Conservation (phyloP, 495 filamentous ascomycete species). For the Cudoniella acicularis region DNA sequence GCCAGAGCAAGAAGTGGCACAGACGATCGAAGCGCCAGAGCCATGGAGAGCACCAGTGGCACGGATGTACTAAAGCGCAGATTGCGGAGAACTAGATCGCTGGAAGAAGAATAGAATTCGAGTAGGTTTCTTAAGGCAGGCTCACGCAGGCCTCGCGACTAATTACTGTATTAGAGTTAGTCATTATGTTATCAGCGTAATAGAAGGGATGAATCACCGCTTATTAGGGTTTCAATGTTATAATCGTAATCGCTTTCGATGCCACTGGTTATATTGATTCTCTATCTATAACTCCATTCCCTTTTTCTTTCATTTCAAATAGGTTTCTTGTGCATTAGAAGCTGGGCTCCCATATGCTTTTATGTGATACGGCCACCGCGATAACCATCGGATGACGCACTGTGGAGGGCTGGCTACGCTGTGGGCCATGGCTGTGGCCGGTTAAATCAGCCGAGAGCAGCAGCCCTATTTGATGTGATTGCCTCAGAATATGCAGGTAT, state of each 20-base stretch:
- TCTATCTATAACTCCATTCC: too few species aligned
- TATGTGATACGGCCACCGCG: too few species aligned
- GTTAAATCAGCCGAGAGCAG: too few species aligned
- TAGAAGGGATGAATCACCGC: not conserved
- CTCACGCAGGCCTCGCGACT: not conserved
- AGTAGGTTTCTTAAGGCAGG: not conserved
- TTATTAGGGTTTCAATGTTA: not conserved
- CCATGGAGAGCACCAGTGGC: slow-evolving; percentile 14
- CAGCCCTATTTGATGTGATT: too few species aligned
- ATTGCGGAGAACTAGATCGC: slow-evolving; percentile 1
- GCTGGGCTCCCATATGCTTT: too few species aligned
- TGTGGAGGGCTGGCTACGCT: too few species aligned
- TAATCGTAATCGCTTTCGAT: not conserved
- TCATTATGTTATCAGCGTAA: not conserved
- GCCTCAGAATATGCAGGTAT: too few species aligned
- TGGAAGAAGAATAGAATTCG: slow-evolving; percentile 4
- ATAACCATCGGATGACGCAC: too few species aligned
- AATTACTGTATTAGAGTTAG: not conserved
- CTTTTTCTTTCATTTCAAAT: too few species aligned
- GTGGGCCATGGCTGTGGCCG: too few species aligned
- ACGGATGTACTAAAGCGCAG: slow-evolving; percentile 12
- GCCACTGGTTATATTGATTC: too few species aligned
- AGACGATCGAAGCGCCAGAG: slow-evolving; percentile 8
- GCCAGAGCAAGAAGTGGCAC: slow-evolving; percentile 14
- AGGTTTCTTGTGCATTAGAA: too few species aligned